Conservation (phyloP, 2,329 filamentous ascomycete genomes). For the Trichoderma harzianum region DNA sequence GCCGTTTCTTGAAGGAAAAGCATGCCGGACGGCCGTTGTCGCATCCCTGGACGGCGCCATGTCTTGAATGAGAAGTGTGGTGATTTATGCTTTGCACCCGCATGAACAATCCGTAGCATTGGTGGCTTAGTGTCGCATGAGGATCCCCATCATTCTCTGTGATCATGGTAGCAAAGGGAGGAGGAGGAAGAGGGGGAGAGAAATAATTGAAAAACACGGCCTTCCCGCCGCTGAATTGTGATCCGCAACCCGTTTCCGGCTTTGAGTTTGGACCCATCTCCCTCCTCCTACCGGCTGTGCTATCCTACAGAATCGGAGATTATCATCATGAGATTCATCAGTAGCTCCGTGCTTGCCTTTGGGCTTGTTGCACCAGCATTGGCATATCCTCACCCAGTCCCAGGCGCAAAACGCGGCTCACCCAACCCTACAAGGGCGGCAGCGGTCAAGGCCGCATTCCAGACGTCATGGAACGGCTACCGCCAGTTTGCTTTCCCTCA, state of each 20-base stretch:
- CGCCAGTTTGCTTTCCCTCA: constrained; percentile 71
- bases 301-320: not conserved
- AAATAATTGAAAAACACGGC: constrained; percentile 13
- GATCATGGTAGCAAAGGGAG: not conserved
- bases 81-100: not conserved
- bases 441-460: constrained; percentile 66
- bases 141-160: not conserved
- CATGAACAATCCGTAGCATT: not conserved
- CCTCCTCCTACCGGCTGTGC: not conserved
- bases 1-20: not conserved
- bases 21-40: not conserved
- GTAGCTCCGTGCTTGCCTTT: constrained; percentile 4
- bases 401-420: not conserved
- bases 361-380: constrained; percentile 12
- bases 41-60: constrained; percentile 15
- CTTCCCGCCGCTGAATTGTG: not conserved
- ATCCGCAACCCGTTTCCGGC: not conserved
- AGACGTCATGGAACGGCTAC: constrained; percentile 70
- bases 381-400: not conserved
- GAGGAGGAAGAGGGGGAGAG: not conserved
- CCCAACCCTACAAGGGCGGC: constrained; percentile 44
- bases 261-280: not conserved
- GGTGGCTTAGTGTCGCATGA: not conserved
- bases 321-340: constrained; percentile 8
- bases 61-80: constrained; percentile 10